Evolutionary conservation across 495 filamentous ascomycete species (phyloP).

Genomic region (Astrothelium macrocarpum): DNA sequence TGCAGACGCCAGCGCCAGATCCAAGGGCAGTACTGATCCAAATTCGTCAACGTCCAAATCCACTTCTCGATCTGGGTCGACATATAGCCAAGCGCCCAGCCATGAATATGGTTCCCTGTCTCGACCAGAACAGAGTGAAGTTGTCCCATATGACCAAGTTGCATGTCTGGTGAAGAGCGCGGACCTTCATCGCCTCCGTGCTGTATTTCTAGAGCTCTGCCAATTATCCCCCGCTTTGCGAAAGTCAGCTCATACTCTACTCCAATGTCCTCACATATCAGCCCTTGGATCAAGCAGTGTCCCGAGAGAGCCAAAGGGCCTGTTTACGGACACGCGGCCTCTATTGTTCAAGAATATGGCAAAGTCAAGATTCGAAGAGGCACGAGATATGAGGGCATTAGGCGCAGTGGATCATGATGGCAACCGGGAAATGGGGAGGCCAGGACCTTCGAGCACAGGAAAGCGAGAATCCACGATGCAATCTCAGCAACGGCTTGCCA

Average conservation of each 20-base stretch:
- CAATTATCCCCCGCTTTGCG: neutral
- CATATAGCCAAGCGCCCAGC: no score
- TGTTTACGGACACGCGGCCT: neutral
- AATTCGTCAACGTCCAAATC: no score
- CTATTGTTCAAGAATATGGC: neutral
- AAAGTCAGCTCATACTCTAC: neutral
- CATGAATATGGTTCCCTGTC: no score
- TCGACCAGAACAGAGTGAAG: neutral
- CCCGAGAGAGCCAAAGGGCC: neutral
- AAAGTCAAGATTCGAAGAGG: neutral
- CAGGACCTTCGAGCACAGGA: neutral
- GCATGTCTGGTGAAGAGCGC: neutral
- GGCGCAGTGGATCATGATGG: neutral
- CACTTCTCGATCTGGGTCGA: no score
- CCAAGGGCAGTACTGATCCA: no score
- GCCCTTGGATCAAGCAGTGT: neutral
- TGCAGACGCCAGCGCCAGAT: no score
- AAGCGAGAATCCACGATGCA: neutral
- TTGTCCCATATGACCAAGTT: neutral
- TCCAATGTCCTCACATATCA: neutral
- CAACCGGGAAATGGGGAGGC: neutral
- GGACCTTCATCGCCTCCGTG: neutral
- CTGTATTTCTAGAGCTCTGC: neutral
- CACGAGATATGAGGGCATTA: neutral
- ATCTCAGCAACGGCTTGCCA: neutral